A percentile compares a stretch with the other conserved stretches of the same genome.
These are phyloP conservation scores for Botrytis fragariae DNA, from an alignment of 2,329 filamentous ascomycete genomes.

Conservation along the genomic window DNA sequence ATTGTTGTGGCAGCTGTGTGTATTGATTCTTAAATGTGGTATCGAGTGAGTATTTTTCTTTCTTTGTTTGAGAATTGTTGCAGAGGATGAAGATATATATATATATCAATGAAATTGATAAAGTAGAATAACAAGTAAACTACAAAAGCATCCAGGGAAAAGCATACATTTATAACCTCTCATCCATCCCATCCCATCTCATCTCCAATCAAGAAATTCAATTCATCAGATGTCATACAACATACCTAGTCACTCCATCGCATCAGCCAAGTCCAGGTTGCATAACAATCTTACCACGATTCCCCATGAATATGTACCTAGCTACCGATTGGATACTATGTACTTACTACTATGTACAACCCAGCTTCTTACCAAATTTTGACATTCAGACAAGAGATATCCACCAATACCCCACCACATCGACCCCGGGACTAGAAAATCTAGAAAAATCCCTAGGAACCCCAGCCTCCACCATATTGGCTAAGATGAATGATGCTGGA, in stretches of 20 bases:
- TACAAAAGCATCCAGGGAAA: neutral
- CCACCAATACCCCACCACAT: neutral
- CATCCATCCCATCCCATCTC: neutral
- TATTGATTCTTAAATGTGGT: neutral
- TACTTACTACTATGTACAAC: neutral
- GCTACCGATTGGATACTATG: neutral
- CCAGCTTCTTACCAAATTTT: neutral
- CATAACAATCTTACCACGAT: neutral
- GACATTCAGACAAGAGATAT: neutral
- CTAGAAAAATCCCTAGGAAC: neutral
- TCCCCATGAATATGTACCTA: neutral
- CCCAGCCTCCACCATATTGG: neutral
- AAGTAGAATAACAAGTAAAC: neutral
- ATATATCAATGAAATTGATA: neutral
- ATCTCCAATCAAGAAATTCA: constrained; percentile 1
- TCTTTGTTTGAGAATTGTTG: neutral
- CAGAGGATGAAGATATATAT: neutral
- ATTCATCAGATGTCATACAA: neutral
- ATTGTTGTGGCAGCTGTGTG: neutral
- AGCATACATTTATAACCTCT: neutral
- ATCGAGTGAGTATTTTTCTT: neutral
- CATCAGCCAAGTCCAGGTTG: constrained; percentile 11
- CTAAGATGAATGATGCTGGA: neutral
- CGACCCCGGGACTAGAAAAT: neutral
- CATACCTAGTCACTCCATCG: neutral